Evolutionary conservation across 805 yeast species (phyloP).

Genomic region (Saccharomycopsis synnaedendra): DNA sequence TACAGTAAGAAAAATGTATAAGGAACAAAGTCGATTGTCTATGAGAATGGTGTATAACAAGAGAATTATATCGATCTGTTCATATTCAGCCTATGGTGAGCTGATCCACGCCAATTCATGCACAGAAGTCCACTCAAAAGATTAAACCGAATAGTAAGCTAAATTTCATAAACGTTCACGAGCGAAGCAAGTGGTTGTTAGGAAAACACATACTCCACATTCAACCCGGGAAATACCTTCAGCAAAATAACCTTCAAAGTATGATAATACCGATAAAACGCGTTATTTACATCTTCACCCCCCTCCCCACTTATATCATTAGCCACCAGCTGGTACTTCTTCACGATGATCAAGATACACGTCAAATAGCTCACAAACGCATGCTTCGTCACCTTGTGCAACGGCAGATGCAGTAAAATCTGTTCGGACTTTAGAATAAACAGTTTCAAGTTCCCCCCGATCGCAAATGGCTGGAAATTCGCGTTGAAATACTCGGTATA

Average conservation of each 20-base stretch:
- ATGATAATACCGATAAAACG: conserved; percentile 4
- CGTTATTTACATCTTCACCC: not conserved
- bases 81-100: too few species aligned
- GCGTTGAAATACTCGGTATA: conserved; percentile 1
- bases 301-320: not conserved
- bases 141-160: too few species aligned
- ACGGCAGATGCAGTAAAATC: not conserved
- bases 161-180: too few species aligned
- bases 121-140: too few species aligned
- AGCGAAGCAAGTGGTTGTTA: not conserved
- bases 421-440: conserved; percentile 1
- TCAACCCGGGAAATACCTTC: conserved; percentile 4
- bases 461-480: not conserved
- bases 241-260: conserved; percentile 3
- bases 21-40: too few species aligned
- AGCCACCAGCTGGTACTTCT: conserved; percentile 7
- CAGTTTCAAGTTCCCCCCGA: not conserved
- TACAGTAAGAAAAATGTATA: too few species aligned
- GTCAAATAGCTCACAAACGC: conserved; percentile 8
- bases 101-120: too few species aligned
- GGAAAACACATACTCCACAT: not conserved
- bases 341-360: conserved; percentile 5
- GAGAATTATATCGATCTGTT: too few species aligned
- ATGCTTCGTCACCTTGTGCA: conserved; percentile 1
- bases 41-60: too few species aligned